Percentiles rank a stretch among this genome's conserved stretches.
Conservation (phyloP, 1,284 basidiomycete genomes). For the Cystobasidium sp. region DNA sequence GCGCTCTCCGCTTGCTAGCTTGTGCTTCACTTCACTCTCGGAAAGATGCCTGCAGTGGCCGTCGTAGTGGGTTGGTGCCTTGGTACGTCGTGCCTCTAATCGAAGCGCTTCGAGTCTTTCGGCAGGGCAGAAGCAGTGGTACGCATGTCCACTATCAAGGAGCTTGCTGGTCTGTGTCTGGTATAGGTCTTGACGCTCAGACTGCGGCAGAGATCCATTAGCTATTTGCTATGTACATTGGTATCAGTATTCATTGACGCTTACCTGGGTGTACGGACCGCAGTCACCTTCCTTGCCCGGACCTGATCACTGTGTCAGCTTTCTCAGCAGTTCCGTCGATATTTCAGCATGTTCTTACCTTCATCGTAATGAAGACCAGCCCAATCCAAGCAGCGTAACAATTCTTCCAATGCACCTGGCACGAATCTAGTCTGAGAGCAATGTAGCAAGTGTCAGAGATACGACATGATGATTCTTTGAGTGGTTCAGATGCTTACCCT, state of each 20-base stretch:
- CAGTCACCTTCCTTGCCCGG: slow-evolving; percentile 74
- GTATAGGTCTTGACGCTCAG: slow-evolving; percentile 85
- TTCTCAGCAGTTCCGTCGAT: neutral
- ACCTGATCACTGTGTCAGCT: slow-evolving; percentile 61
- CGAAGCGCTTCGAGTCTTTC: slow-evolving; percentile 71
- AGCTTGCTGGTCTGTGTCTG: slow-evolving; percentile 72
- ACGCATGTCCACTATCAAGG: slow-evolving; percentile 72
- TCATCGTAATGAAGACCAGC: slow-evolving; percentile 91
- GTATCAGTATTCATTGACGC: slow-evolving; percentile 27
- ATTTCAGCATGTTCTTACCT: slow-evolving; percentile 61
- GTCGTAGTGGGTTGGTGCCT: slow-evolving; percentile 79
- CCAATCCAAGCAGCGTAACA: slow-evolving; percentile 80
- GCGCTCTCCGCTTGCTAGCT: slow-evolving; percentile 74
- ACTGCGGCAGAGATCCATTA: slow-evolving; percentile 62
- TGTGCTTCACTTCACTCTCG: slow-evolving; percentile 78
- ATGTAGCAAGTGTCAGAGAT: neutral
- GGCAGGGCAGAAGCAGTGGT: slow-evolving; percentile 88
- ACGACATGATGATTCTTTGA: neutral
- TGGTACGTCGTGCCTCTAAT: slow-evolving; percentile 69
- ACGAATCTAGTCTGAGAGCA: slow-evolving; percentile 71
- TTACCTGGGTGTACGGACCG: slow-evolving; percentile 80
- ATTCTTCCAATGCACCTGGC: slow-evolving; percentile 78
- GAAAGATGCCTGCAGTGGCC: slow-evolving; percentile 80
- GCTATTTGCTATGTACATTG: neutral
- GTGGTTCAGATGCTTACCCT: slow-evolving; percentile 61